phyloP scores from a whole-genome alignment of 2,329 filamentous ascomycete genomes.

The Gremmenia infestans region DNA sequence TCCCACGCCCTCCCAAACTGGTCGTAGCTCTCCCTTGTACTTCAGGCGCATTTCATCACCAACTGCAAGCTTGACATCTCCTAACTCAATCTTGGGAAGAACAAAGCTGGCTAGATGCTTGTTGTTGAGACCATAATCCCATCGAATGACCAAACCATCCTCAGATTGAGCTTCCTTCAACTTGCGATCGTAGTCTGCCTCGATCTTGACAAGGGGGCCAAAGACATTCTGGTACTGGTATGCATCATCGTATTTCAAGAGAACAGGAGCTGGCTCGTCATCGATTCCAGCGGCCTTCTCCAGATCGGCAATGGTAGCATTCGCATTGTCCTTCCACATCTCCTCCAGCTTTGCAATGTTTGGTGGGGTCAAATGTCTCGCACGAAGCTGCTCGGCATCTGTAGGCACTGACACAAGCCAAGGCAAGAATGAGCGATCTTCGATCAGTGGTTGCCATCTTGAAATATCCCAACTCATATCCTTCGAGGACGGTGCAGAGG shows the following conservation, averaged over 20 bases:
- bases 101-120: conserved; percentile 96
- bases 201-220: conserved; percentile 95
- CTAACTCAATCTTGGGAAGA: conserved; percentile 92
- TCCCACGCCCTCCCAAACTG: conserved; percentile 93
- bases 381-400: conserved; percentile 93
- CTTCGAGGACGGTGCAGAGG: conserved; percentile 89
- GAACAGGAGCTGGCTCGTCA: conserved; percentile 88
- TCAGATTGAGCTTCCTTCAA: conserved; percentile 97
- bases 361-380: conserved; percentile 85
- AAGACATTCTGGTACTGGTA: conserved; percentile 99
- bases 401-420: conserved; percentile 90
- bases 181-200: conserved; percentile 98
- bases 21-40: conserved; percentile 89
- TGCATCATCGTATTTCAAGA: conserved; percentile 92
- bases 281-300: conserved; percentile 90
- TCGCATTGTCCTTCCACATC: conserved; percentile 95
- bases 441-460: conserved; percentile 94
- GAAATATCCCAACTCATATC: conserved; percentile 99
- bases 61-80: conserved; percentile 95
- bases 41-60: conserved; percentile 97
- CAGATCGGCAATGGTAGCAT: conserved; percentile 81
- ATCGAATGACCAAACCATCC: conserved; percentile 88
- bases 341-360: conserved; percentile 96
- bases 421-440: conserved; percentile 88
- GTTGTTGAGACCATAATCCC: conserved; percentile 94